A percentile compares a stretch with the other conserved stretches of the same genome.
Conservation (phyloP, 495 filamentous ascomycete species). For the Penicillium waksmanii region DNA sequence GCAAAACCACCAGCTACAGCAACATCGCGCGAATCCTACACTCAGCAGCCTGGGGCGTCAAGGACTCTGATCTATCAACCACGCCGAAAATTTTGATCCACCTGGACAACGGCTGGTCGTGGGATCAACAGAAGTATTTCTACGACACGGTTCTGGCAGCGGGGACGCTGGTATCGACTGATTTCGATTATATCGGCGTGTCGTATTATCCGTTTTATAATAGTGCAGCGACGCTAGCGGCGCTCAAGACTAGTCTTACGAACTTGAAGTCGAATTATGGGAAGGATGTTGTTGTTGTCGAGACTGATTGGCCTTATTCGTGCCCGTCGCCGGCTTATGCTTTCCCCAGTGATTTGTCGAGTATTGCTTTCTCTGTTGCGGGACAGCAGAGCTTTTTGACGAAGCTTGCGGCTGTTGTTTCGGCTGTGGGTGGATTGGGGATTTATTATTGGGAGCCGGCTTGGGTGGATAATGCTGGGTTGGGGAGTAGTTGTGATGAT, state of each 20-base stretch:
- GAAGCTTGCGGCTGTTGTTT: conserved; percentile 57
- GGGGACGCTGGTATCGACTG: conserved; percentile 53
- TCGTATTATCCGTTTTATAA: conserved; percentile 73
- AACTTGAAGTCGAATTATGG: conserved; percentile 62
- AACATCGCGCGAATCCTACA: conserved; percentile 66
- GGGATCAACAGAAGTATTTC: conserved; percentile 64
- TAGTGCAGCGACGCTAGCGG: conserved; percentile 54
- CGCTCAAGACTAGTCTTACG: conserved; percentile 57
- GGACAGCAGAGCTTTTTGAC: conserved; percentile 63
- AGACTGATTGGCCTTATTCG: conserved; percentile 68
- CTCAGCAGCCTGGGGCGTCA: conserved; percentile 64
- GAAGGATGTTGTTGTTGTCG: conserved; percentile 65
- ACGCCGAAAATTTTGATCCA: conserved; percentile 70
- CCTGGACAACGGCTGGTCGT: conserved; percentile 72
- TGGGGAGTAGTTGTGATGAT: conserved; percentile 59
- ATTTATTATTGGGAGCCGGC: conserved; percentile 76
- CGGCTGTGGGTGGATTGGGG: conserved; percentile 52
- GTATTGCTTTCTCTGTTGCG: conserved; percentile 60
- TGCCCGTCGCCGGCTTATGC: conserved; percentile 57
- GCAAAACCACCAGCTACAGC: conserved; percentile 50
- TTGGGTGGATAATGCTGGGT: conserved; percentile 64
- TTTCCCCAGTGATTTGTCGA: conserved; percentile 60
- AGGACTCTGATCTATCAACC: conserved; percentile 58
- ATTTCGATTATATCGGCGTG: conserved; percentile 72
- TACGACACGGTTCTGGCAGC: conserved; percentile 59